Percentiles rank a stretch among this genome's conserved stretches.
These are phyloP conservation scores for Fraxinus baroniana DNA, from an alignment of 305 asterid species.

Conservation along the genomic window DNA sequence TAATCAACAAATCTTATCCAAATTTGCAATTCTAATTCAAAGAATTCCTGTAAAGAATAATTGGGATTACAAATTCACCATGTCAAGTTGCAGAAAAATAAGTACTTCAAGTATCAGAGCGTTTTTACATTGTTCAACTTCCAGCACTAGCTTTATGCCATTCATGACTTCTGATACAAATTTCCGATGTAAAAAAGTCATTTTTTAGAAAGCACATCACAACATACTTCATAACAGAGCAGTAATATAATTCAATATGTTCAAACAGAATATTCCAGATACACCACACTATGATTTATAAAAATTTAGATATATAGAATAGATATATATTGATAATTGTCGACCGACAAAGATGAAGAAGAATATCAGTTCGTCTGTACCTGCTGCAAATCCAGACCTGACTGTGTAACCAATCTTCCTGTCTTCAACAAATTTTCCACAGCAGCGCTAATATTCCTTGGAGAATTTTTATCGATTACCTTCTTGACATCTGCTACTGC, in stretches of 20 bases:
- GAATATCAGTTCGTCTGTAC: slow-evolving; percentile 37
- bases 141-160: background rate
- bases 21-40: background rate
- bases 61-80: background rate
- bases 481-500: slow-evolving; percentile 74
- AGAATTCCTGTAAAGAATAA: background rate
- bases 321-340: background rate
- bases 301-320: background rate
- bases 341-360: slow-evolving; percentile 13
- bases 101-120: background rate
- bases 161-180: background rate
- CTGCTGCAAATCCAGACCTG: slow-evolving; percentile 92
- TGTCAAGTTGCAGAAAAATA: background rate
- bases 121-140: background rate
- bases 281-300: background rate
- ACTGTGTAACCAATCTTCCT: slow-evolving; percentile 64
- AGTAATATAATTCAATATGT: background rate
- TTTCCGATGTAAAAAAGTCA: background rate
- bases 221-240: background rate
- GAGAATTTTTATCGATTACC: slow-evolving; percentile 50
- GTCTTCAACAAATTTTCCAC: slow-evolving; percentile 87
- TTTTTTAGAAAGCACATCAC: background rate
- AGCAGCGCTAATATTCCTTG: slow-evolving; percentile 61
- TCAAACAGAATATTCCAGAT: slow-evolving; percentile 12
- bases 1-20: background rate